Evolutionary conservation across 2,329 filamentous ascomycete genomes (phyloP).

Genomic region (Paramyrothecium sp.): DNA sequence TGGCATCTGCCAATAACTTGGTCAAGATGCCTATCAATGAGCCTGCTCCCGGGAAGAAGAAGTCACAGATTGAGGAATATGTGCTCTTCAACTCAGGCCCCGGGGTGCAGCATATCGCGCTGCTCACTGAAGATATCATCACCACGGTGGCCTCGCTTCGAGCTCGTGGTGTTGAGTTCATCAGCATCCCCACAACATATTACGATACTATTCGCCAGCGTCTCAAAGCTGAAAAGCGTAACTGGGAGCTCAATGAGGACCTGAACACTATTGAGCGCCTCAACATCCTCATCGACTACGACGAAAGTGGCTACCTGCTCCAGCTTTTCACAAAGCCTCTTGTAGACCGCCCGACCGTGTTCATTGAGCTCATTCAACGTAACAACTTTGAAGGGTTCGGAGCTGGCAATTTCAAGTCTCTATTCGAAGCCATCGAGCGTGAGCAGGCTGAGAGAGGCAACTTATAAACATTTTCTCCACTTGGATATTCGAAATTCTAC

Average conservation of each 20-base stretch:
- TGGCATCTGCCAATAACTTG: slow-evolving; percentile 69
- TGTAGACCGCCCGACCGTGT: slow-evolving; percentile 82
- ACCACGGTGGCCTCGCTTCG: slow-evolving; percentile 67
- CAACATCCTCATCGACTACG: slow-evolving; percentile 81
- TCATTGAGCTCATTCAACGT: slow-evolving; percentile 82
- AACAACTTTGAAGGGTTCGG: slow-evolving; percentile 80
- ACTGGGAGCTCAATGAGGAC: slow-evolving; percentile 63
- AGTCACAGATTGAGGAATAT: slow-evolving; percentile 80
- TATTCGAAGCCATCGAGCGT: slow-evolving; percentile 83
- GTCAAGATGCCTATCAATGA: slow-evolving; percentile 93
- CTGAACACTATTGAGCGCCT: slow-evolving; percentile 66
- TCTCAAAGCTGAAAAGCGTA: slow-evolving; percentile 51
- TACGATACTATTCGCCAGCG: slow-evolving; percentile 67
- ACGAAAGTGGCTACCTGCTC: slow-evolving; percentile 73
- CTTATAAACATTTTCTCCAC: not conserved
- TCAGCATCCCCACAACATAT: slow-evolving; percentile 72
- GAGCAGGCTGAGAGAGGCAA: slow-evolving; percentile 55
- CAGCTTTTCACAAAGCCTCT: slow-evolving; percentile 72
- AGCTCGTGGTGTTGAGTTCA: slow-evolving; percentile 77
- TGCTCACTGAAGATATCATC: slow-evolving; percentile 72
- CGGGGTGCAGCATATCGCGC: slow-evolving; percentile 80
- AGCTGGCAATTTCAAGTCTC: slow-evolving; percentile 79
- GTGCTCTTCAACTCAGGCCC: slow-evolving; percentile 74
- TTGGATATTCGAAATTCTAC: no score
- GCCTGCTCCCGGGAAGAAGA: slow-evolving; percentile 74